Base-by-base conservation (phyloP, 805 yeast species). In the Metschnikowia borealis region DNA sequence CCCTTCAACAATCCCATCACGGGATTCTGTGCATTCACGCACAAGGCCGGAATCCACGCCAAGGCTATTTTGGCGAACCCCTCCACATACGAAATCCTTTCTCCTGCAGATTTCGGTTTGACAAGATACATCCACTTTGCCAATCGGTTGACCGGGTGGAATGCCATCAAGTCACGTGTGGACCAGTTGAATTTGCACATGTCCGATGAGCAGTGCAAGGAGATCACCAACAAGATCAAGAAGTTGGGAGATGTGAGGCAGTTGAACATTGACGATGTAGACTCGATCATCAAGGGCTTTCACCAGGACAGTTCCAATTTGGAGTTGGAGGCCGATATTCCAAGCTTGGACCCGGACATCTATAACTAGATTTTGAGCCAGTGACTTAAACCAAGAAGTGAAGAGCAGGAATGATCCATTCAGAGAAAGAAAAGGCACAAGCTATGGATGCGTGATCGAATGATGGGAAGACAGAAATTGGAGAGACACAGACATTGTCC, bases 11-110 rank as follows among this genome's bases (percentile, higher is more conserved):
- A 92, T 78, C 98, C 98, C 62, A 89, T 92, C 70, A 92, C 99
- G 38, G 99, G 99, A 33, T 94, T 94, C 85, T 94, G 98, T 79
- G 99, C 99, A 42, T 92, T 92, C 77, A 92, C 99, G 53, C 99
- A 92, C 78, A 92, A 92, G 80, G 99, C 99, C 52, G 99, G 99
- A 73, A 91, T 92, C 68, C 99, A 92, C 70, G 98, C 99, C 63
- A 92, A 94, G 80, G 98, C 98, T 51, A 92, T 92, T 61, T 81
- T 92, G 59, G 99, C 99, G 52, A 94, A 92, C 75, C 99, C 99
- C 55, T 89, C 97, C 43, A 94, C 98, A n/a, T 92, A 92, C 71
- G 99, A 92, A 78, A 92, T 92, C 65, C 80, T 92, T 68, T 87
- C 87, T 68, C 99, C 99, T 50, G 75, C 86, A 29, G 99, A 92